phyloP scores from a whole-genome alignment of 352 stramenopile genomes.

The Saprolegnia parasitica region DNA sequence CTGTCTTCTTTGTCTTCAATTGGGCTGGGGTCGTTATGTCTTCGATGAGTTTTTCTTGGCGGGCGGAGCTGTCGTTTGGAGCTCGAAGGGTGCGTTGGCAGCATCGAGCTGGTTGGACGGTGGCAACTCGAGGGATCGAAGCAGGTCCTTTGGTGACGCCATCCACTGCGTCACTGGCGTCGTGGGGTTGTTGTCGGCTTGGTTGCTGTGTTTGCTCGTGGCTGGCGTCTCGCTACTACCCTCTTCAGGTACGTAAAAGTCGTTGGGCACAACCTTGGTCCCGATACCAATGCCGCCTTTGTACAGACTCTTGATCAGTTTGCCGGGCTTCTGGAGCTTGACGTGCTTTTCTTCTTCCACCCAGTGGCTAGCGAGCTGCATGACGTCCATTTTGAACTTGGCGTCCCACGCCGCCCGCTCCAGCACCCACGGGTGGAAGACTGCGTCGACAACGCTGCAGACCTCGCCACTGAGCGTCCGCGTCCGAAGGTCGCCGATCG shows the following conservation, averaged over 20 bases:
- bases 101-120: constrained; percentile 16
- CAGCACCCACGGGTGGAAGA: constrained; percentile 76
- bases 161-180: neutral
- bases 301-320: constrained; percentile 83
- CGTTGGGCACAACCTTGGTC: constrained; percentile 65
- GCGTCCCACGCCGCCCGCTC: constrained; percentile 64
- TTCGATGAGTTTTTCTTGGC: constrained; percentile 20
- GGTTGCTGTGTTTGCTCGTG: neutral
- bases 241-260: constrained; percentile 51
- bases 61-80: neutral
- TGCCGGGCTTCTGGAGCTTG: constrained; percentile 39
- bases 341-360: constrained; percentile 61
- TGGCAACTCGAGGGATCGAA: neutral
- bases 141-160: constrained; percentile 8
- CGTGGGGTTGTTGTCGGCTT: constrained; percentile 15
- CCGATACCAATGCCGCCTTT: constrained; percentile 61
- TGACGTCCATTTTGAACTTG: constrained; percentile 76
- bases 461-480: constrained; percentile 44
- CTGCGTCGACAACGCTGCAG: constrained; percentile 60
- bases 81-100: neutral
- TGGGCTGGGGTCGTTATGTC: neutral
- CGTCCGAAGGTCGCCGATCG: constrained; percentile 55
- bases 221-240: constrained; percentile 1
- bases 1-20: constrained; percentile 21
- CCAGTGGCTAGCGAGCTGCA: constrained; percentile 76